Percentiles rank a stretch among this genome's conserved stretches.
These are phyloP conservation scores for Sideroxylon spinosum DNA, from an alignment of 179 eudicot species.

Conservation along the genomic window DNA sequence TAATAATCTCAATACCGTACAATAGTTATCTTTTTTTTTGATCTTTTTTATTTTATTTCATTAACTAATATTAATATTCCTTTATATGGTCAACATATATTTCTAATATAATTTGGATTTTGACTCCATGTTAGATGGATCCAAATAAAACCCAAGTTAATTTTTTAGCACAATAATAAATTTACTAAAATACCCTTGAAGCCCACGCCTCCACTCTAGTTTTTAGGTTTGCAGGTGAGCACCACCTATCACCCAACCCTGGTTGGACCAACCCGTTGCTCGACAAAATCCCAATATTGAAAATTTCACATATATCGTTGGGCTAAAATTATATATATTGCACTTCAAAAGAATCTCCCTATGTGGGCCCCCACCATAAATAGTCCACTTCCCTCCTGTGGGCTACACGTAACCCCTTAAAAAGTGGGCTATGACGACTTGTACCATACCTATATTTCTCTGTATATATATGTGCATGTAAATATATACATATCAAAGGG, in stretches of 20 bases:
- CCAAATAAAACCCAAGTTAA: too few relatives aligned
- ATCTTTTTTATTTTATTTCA: too few relatives aligned
- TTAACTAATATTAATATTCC: too few relatives aligned
- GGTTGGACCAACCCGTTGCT: not conserved
- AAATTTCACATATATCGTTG: conserved; percentile 1
- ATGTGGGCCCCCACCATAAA: conserved; percentile 17
- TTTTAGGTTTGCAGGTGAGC: not conserved
- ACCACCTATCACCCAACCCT: not conserved
- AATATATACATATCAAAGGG: too few relatives aligned
- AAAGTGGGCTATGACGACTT: conserved; percentile 12
- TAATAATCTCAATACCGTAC: too few relatives aligned
- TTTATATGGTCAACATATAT: too few relatives aligned
- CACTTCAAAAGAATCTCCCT: not conserved
- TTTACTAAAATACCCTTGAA: not conserved
- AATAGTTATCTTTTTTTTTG: too few relatives aligned
- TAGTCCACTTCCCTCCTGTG: conserved; percentile 11
- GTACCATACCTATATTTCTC: not conserved
- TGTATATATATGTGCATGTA: not conserved
- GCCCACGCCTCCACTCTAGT: not conserved
- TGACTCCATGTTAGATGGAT: too few relatives aligned
- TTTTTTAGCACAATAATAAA: not conserved
- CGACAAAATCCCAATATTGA: conserved; percentile 9
- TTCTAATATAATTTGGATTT: too few relatives aligned
- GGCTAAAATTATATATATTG: not conserved
- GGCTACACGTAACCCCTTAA: conserved; percentile 13